Conservation (phyloP, 768 basidiomycete genomes). For the Solioccasus polychromus region DNA sequence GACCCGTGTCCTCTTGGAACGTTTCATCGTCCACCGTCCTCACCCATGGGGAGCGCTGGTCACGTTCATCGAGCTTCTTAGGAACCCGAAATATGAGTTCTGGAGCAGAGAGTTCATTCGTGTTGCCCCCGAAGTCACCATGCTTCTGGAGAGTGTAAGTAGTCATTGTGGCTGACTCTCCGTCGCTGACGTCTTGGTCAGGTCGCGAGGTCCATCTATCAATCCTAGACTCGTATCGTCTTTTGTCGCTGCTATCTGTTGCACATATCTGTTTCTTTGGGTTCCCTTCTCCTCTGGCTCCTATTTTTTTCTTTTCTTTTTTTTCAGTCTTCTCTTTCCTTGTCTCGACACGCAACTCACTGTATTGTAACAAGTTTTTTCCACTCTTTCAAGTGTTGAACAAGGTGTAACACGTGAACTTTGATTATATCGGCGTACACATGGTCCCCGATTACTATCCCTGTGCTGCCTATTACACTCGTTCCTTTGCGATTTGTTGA, state of each 20-base stretch:
- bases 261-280: conserved; percentile 71
- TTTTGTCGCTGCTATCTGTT: conserved; percentile 74
- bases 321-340: conserved; percentile 19
- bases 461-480: conserved; percentile 11
- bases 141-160: conserved; percentile 81
- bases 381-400: conserved; percentile 56
- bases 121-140: conserved; percentile 80
- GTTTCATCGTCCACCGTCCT: conserved; percentile 90
- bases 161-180: neutral
- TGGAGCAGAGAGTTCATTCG: conserved; percentile 87
- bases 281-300: conserved; percentile 37
- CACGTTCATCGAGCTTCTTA: conserved; percentile 90
- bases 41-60: conserved; percentile 96
- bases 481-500: conserved; percentile 10
- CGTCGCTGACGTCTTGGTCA: conserved; percentile 28
- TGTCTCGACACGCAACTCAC: conserved; percentile 50
- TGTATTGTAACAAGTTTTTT: conserved; percentile 77
- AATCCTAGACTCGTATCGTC: conserved; percentile 64
- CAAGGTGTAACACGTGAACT: conserved; percentile 49
- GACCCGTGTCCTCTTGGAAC: conserved; percentile 88
- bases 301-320: conserved; percentile 1
- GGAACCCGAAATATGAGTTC: conserved; percentile 88
- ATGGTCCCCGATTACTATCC: conserved; percentile 12
- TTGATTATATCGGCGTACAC: conserved; percentile 35
- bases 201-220: conserved; percentile 79